A percentile compares a stretch with the other conserved stretches of the same genome.
phyloP scores from a whole-genome alignment of 169 alveolate genomes.

The Cryptosporidium canis region DNA sequence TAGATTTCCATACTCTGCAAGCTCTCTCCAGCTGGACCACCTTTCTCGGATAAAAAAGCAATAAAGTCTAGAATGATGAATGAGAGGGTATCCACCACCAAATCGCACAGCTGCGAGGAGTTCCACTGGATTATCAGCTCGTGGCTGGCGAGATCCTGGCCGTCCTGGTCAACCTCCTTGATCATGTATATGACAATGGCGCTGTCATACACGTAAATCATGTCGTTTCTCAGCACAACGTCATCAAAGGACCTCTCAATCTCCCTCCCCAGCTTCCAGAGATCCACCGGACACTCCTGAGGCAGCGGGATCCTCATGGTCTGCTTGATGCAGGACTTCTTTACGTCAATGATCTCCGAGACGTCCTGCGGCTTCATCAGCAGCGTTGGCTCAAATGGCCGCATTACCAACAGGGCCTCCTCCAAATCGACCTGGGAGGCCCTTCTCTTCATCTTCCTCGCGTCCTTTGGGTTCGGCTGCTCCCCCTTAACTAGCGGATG shows the following conservation, averaged over 20 bases:
- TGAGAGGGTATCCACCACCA: conserved; percentile 63
- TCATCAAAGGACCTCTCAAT: conserved; percentile 45
- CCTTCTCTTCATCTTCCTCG: background rate
- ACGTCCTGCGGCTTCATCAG: conserved; percentile 41
- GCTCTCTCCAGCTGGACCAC: background rate
- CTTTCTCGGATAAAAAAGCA: background rate
- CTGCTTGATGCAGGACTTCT: conserved; percentile 44
- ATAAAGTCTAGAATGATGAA: conserved; percentile 45
- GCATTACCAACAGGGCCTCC: conserved; percentile 36
- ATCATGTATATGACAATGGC: conserved; percentile 5
- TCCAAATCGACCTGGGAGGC: conserved; percentile 4
- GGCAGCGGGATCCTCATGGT: conserved; percentile 55
- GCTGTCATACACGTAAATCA: background rate
- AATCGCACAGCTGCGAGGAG: conserved; percentile 17
- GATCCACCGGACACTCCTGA: background rate
- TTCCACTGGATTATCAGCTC: conserved; percentile 61
- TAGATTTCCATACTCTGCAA: background rate
- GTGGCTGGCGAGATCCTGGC: background rate
- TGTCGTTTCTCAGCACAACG: background rate
- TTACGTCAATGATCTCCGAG: conserved; percentile 29
- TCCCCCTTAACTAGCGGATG: background rate
- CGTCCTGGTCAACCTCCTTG: background rate
- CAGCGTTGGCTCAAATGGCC: conserved; percentile 53
- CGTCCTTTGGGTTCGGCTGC: background rate
- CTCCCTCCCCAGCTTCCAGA: background rate